phyloP scores from a whole-genome alignment of 257 asterid genomes.

The Solanum medicagineum region DNA sequence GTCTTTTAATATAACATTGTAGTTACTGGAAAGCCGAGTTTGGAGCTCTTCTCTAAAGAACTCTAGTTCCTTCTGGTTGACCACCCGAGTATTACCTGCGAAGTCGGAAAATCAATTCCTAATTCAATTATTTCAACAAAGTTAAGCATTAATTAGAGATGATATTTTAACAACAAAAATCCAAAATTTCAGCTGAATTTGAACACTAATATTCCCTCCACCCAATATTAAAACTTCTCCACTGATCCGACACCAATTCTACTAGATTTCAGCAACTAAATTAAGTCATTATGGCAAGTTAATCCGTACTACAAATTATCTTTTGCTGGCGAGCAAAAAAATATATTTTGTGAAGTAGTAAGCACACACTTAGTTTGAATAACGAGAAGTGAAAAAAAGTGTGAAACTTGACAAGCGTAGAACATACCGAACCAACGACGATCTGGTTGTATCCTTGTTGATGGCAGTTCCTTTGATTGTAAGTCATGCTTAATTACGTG shows the following conservation, averaged over 20 bases:
- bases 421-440: slow-evolving; percentile 87
- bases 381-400: neutral
- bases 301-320: neutral
- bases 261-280: neutral
- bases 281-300: neutral
- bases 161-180: neutral
- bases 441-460: slow-evolving; percentile 88
- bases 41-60: slow-evolving; percentile 74
- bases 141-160: neutral
- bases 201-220: neutral
- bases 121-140: neutral
- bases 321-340: neutral
- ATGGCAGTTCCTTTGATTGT: slow-evolving; percentile 84
- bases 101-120: neutral
- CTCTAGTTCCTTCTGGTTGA: slow-evolving; percentile 78
- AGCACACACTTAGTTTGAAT: neutral
- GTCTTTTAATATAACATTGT: slow-evolving; percentile 77
- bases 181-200: neutral
- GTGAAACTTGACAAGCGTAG: neutral
- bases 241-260: neutral
- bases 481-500: slow-evolving; percentile 55
- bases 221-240: neutral
- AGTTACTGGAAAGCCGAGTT: slow-evolving; percentile 67
- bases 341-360: neutral
- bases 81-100: slow-evolving; percentile 74